phyloP scores from a whole-genome alignment of 2,329 filamentous ascomycete species.

The Diaporthe aspalathi region DNA sequence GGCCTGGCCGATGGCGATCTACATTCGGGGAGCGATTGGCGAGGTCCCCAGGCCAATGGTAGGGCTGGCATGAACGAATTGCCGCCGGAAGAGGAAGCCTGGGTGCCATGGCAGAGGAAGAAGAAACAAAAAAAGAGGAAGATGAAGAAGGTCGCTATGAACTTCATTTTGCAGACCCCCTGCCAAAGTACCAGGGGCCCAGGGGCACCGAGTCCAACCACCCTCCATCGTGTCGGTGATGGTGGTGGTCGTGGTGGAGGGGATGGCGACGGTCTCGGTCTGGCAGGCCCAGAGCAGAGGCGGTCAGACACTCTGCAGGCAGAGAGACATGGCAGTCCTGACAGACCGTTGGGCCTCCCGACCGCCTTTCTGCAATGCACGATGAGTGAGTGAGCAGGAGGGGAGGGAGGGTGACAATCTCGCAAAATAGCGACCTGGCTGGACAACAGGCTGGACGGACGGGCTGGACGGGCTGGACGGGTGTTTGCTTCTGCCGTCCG shows the following conservation, averaged over 20 bases:
- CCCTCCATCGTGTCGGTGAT: conserved; percentile 8
- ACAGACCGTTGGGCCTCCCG: conserved; percentile 11
- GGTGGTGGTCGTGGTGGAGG: neutral
- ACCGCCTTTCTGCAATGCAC: conserved; percentile 31
- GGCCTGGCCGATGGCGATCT: conserved; percentile 2
- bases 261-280: conserved; percentile 13
- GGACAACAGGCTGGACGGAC: no score
- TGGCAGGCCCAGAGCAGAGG: conserved; percentile 2
- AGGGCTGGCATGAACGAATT: conserved; percentile 32
- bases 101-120: neutral
- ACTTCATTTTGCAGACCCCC: conserved; percentile 27
- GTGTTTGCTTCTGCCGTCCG: conserved; percentile 28
- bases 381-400: no score
- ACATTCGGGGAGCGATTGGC: conserved; percentile 37
- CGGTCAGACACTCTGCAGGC: conserved; percentile 34
- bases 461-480: neutral
- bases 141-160: neutral
- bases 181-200: no score
- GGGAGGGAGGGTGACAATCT: conserved; percentile 24
- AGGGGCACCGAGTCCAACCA: neutral
- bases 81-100: conserved; percentile 33
- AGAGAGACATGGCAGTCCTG: conserved; percentile 11
- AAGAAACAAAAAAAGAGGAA: neutral
- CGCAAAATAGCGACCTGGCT: conserved; percentile 28
- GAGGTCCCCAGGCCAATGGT: conserved; percentile 35